Evolutionary conservation across 2,329 filamentous ascomycete genomes (phyloP).

Genomic region (Colletotrichum salicis): DNA sequence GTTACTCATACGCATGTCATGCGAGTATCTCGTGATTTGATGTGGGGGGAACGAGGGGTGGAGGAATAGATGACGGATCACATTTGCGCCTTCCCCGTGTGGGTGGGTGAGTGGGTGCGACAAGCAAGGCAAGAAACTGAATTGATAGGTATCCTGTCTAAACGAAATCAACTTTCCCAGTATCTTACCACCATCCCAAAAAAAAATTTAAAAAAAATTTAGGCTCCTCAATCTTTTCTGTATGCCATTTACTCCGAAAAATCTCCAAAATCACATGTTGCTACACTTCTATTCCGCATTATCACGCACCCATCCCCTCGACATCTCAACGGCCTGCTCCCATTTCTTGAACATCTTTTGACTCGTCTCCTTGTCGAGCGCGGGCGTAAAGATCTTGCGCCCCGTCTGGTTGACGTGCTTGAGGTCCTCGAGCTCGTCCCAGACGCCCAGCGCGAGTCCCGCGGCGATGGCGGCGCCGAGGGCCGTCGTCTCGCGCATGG

Average conservation of each 20-base stretch:
- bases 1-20: not conserved
- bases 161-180: not conserved
- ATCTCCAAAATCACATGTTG: not conserved
- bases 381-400: conserved; percentile 75
- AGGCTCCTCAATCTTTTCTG: conserved; percentile 1
- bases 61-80: not conserved
- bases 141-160: conserved; percentile 27
- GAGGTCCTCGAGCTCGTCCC: conserved; percentile 77
- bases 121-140: conserved; percentile 6
- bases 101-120: not conserved
- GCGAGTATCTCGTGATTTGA: not conserved
- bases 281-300: not conserved
- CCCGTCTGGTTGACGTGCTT: conserved; percentile 77
- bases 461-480: conserved; percentile 90
- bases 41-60: not conserved
- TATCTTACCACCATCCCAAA: conserved; percentile 5
- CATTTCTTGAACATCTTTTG: conserved; percentile 59
- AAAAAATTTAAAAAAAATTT: too few species aligned
- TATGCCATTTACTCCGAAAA: conserved; percentile 1
- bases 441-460: conserved; percentile 83
- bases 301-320: conserved; percentile 59
- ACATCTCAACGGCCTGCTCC: conserved; percentile 70
- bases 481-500: conserved; percentile 91
- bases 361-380: conserved; percentile 60
- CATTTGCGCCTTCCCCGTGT: not conserved